These are phyloP conservation scores for Rhynchosporium secalis DNA, from an alignment of 2,329 filamentous ascomycete genomes.

Conservation along the genomic window DNA sequence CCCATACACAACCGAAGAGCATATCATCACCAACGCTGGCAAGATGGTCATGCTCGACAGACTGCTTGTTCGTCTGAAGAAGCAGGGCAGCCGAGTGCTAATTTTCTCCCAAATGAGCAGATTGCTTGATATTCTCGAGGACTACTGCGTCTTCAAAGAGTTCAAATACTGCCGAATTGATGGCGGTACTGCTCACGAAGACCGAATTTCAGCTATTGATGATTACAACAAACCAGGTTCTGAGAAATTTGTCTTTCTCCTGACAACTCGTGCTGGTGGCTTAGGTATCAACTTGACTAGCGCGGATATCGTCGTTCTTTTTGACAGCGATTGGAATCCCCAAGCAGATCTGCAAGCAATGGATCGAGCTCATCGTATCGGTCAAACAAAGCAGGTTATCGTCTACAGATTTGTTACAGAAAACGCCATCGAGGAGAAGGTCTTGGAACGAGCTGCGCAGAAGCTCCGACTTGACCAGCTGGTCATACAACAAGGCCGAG, in stretches of 20 bases:
- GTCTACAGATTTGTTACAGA: constrained; percentile 98
- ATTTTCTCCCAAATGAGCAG: constrained; percentile 99
- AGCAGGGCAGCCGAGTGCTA: constrained; percentile 88
- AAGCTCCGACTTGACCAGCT: constrained; percentile 95
- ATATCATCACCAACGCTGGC: constrained; percentile 87
- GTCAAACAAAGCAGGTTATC: constrained; percentile 95
- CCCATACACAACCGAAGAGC: constrained; percentile 97
- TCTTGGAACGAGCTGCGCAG: constrained; percentile 92
- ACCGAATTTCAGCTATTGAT: constrained; percentile 95
- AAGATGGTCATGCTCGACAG: constrained; percentile 98
- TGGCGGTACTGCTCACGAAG: constrained; percentile 93
- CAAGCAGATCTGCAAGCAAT: constrained; percentile 98
- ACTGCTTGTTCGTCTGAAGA: constrained; percentile 78
- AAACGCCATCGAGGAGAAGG: constrained; percentile 98
- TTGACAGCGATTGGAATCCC: constrained; percentile 98
- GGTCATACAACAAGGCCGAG: constrained; percentile 95
- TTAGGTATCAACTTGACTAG: constrained; percentile 94
- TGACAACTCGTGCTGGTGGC: constrained; percentile 94
- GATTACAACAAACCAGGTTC: constrained; percentile 96
- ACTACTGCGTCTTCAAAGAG: constrained; percentile 94
- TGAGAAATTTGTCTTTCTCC: constrained; percentile 93
- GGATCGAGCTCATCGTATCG: constrained; percentile 97
- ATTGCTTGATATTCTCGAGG: constrained; percentile 92
- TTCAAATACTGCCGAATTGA: constrained; percentile 98
- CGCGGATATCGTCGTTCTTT: constrained; percentile 94